phyloP scores from a whole-genome alignment of 1,284 basidiomycete genomes.

The Cryptococcus sp. region DNA sequence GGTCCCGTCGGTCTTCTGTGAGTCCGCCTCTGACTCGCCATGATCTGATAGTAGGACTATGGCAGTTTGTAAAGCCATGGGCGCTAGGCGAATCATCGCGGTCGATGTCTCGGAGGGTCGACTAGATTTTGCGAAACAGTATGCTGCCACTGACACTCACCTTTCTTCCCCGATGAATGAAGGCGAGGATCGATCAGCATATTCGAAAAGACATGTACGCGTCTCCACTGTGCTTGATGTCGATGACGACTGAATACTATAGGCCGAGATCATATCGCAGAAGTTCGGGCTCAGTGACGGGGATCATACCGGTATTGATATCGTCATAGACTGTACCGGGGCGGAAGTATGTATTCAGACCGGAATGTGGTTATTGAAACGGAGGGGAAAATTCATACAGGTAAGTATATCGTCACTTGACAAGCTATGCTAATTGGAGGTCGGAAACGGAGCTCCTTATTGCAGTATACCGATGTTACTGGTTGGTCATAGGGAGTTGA shows the following conservation, averaged over 20 bases:
- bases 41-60: conserved; percentile 53
- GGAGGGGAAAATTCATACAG: conserved; percentile 11
- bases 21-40: background rate
- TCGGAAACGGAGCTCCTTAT: conserved; percentile 18
- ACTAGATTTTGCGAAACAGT: conserved; percentile 75
- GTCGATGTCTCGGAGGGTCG: conserved; percentile 71
- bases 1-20: conserved; percentile 83
- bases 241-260: background rate
- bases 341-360: conserved; percentile 58
- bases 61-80: conserved; percentile 82
- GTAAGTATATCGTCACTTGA: background rate
- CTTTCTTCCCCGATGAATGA: conserved; percentile 49
- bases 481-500: conserved; percentile 26
- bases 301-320: conserved; percentile 50
- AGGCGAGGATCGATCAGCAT: conserved; percentile 62
- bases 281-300: conserved; percentile 46
- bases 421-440: conserved; percentile 4
- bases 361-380: conserved; percentile 54
- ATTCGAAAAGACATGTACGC: conserved; percentile 52
- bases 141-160: conserved; percentile 75
- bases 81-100: conserved; percentile 69
- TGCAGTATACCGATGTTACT: conserved; percentile 19
- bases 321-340: conserved; percentile 56
- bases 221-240: background rate
- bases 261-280: conserved; percentile 44